Base-by-base conservation (phyloP, 1,284 basidiomycete species). In the Exsudoporus floridanus region DNA sequence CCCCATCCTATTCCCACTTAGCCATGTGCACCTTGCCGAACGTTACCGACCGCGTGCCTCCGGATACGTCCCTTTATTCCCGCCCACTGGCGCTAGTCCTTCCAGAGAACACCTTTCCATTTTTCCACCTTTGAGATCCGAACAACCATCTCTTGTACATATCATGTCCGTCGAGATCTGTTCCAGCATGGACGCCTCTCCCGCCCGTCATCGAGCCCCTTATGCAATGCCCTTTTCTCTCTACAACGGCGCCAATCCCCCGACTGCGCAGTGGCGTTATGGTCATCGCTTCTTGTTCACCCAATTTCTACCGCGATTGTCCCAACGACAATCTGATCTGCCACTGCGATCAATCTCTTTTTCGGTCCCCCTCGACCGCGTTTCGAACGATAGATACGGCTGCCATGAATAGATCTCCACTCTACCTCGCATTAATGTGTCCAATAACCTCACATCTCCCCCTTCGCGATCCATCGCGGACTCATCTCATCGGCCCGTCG, bases 291-390 rank as follows among this genome's bases (percentile, higher is more conserved):
- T 56, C 56, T 36, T 7, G 12, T 43, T 21, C 43, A 43, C 28
- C 36, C 41, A 19, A 36, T 46, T 30, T 56, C 48, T 42, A 6
- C 35, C 50, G 34, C 47, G 55, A 60, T 63, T 54, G 47, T 27
- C 58, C 30, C 21, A 1, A 39, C 48, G 61, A 50, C 57, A 64
- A 64, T 64, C 60, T 54, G 60, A 64, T 61, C 60, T 51, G n/a
- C 48, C 59, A 13, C 48, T 46, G 43, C 57, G 62, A 64, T 64
- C 59, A 57, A 38, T 40, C 46, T 46, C 36, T 23, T 18, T 40
- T 58, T 49, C 14, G 28, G 37, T 40, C 39, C 44, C n/a, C n/a
- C 39, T 46, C 52, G 34, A 34, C 1, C 54, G 28, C 38, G 21
- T 54, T 34, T 19, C 28, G 9, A 41, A 42, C 33, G 41, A 44